Evolutionary conservation across 352 stramenopile species (phyloP), one percentile per base, ranked within the genome.

Genomic region (Phytophthora constricta): DNA sequence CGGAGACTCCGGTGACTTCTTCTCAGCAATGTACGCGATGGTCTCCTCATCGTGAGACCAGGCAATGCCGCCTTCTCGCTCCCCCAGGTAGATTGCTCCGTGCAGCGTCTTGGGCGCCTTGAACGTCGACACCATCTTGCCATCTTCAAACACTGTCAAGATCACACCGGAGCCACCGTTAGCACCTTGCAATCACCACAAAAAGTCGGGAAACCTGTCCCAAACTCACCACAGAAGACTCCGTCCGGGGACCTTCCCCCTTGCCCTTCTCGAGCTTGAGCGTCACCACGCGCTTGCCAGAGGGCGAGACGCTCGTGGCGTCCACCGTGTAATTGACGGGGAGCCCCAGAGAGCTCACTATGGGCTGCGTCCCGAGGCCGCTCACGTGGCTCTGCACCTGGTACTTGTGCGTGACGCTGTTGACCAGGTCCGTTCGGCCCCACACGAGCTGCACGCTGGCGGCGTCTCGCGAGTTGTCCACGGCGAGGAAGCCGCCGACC

Each of bases 11-110:
- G 51, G 3, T 5, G 62, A 22, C 46, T 88, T 89, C 54, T 87
- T 89, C 72, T 95, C 88, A 0, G 87, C 86, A 13, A 95, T 68
- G 70, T 95, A 96, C 27, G 74, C 85, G 48, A 96, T 76, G 2
- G 53, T 74, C 16, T 73, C 79, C 59, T 96, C 89, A 48, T 95
- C 87, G 41, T 89, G 62, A 10, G 81, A 91, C 86, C 86, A 96
- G 10, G 74, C 71, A 23, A 93, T 68, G 9, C 80, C 82, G n/a
- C 89, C 89, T 50, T 92, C 86, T 4, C 82, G 77, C 60, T 91
- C 82, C 43, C 82, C 83, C 4, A 83, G 67, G 68, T 94, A 94
- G 62, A 94, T 81, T 10, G 65, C 52, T 1, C 86, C 86, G 31
- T 94, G 86, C 14, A 89, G 62, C n/a, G 76, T 79, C 70, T 91